phyloP scores from a whole-genome alignment of 164 flowering plant genomes.

The Chimonanthus salicifolius region DNA sequence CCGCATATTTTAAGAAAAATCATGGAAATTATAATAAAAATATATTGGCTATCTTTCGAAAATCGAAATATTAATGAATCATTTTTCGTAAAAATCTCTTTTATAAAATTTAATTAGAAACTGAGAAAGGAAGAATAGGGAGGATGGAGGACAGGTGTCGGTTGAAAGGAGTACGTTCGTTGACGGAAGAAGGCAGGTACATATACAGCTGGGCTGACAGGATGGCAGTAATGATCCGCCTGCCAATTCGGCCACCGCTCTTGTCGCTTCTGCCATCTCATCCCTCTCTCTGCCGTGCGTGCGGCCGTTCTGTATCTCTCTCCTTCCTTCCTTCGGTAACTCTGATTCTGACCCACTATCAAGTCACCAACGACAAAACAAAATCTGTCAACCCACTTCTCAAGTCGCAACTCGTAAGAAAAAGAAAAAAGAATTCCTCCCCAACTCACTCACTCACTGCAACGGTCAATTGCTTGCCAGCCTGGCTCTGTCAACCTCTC shows the following conservation, averaged over 20 bases:
- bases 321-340: too few species aligned
- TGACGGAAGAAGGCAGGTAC: conserved; percentile 23
- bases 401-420: background rate
- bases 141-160: conserved; percentile 28
- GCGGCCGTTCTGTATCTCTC: conserved; percentile 20
- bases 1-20: too few species aligned
- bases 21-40: too few species aligned
- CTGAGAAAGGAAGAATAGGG: too few species aligned
- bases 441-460: background rate
- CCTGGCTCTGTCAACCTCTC: conserved; percentile 50
- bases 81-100: too few species aligned
- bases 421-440: background rate
- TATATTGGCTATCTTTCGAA: too few species aligned
- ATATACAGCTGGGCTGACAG: conserved; percentile 60
- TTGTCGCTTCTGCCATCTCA: conserved; percentile 75
- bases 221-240: conserved; percentile 60
- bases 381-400: too few species aligned
- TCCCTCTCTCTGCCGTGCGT: conserved; percentile 16
- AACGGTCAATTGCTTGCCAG: conserved; percentile 40
- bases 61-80: too few species aligned
- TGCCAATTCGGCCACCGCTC: conserved; percentile 59
- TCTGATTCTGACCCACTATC: too few species aligned
- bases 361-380: too few species aligned
- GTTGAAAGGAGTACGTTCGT: conserved; percentile 25
- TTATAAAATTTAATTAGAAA: too few species aligned